These are phyloP conservation scores for Phytopythium vexans DNA, from an alignment of 352 stramenopile species.

Conservation along the genomic window DNA sequence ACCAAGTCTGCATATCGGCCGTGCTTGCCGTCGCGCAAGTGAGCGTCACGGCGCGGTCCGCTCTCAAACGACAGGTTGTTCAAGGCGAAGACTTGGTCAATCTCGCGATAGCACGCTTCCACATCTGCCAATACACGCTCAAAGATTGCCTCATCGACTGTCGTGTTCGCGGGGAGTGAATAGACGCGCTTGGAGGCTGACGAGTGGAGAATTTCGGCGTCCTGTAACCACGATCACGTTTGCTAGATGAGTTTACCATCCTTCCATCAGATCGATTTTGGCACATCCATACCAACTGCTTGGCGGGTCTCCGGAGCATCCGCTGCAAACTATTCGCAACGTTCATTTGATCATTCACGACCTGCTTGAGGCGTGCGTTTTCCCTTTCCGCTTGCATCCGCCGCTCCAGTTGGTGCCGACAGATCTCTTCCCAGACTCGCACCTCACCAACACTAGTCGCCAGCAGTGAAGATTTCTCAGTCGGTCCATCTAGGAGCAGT, in stretches of 20 bases:
- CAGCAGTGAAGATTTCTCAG: constrained; percentile 14
- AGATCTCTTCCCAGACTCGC: constrained; percentile 6
- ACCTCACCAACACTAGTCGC: constrained; percentile 8
- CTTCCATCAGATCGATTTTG: constrained; percentile 6
- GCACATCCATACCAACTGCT: constrained; percentile 14
- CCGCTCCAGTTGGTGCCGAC: background rate
- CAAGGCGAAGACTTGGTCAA: constrained; percentile 12
- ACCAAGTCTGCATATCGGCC: constrained; percentile 17
- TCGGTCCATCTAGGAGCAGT: too few species aligned
- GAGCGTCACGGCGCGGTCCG: constrained; percentile 2
- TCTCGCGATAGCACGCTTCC: constrained; percentile 5
- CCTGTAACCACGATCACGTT: too few species aligned
- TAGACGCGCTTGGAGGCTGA: background rate
- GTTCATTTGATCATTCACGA: constrained; percentile 23
- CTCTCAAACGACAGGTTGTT: constrained; percentile 6
- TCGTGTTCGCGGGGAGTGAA: background rate
- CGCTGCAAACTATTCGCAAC: constrained; percentile 18
- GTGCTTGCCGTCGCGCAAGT: constrained; percentile 12
- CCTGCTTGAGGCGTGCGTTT: constrained; percentile 23
- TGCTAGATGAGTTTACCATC: too few species aligned
- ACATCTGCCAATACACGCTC: constrained; percentile 6
- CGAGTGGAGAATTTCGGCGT: too few species aligned
- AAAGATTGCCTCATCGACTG: constrained; percentile 7
- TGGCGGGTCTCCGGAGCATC: constrained; percentile 19
- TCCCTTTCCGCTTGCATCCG: constrained; percentile 12